Conservation (phyloP, 805 yeast species). For the Barnettozyma pratensis region DNA sequence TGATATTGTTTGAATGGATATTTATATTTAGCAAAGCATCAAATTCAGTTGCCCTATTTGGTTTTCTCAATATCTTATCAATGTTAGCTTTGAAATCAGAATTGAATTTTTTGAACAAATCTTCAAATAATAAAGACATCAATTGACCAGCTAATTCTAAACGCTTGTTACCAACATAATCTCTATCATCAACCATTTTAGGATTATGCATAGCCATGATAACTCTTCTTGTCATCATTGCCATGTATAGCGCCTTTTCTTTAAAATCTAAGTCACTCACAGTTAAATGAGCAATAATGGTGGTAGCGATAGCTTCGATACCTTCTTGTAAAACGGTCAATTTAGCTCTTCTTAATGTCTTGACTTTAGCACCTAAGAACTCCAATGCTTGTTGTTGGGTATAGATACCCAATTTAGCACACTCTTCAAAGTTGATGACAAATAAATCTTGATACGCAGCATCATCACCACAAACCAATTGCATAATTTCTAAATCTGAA, state of each 20-base stretch:
- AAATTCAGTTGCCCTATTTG: conserved; percentile 90
- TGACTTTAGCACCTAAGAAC: conserved; percentile 85
- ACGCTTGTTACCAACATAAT: conserved; percentile 97
- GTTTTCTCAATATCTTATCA: conserved; percentile 89
- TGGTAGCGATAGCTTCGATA: conserved; percentile 92
- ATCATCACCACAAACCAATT: conserved; percentile 88
- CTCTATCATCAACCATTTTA: conserved; percentile 95
- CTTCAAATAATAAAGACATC: conserved; percentile 92
- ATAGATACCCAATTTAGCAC: conserved; percentile 75
- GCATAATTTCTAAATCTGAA: conserved; percentile 89
- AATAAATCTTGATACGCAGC: conserved; percentile 87
- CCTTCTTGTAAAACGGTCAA: conserved; percentile 86
- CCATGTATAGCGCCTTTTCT: conserved; percentile 90
- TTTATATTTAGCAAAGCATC: conserved; percentile 88
- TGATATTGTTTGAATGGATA: conserved; percentile 87
- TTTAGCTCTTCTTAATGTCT: conserved; percentile 88
- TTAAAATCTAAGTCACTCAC: conserved; percentile 82
- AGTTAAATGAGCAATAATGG: conserved; percentile 91
- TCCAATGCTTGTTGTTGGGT: conserved; percentile 94
- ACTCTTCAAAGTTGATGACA: conserved; percentile 91
- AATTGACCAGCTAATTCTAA: conserved; percentile 96
- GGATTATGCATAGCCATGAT: conserved; percentile 94
- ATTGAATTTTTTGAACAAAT: conserved; percentile 94
- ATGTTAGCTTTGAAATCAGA: conserved; percentile 90
- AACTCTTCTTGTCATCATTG: conserved; percentile 95